Conservation (phyloP, 1,284 basidiomycete species). For the Cryptococcus sp. region DNA sequence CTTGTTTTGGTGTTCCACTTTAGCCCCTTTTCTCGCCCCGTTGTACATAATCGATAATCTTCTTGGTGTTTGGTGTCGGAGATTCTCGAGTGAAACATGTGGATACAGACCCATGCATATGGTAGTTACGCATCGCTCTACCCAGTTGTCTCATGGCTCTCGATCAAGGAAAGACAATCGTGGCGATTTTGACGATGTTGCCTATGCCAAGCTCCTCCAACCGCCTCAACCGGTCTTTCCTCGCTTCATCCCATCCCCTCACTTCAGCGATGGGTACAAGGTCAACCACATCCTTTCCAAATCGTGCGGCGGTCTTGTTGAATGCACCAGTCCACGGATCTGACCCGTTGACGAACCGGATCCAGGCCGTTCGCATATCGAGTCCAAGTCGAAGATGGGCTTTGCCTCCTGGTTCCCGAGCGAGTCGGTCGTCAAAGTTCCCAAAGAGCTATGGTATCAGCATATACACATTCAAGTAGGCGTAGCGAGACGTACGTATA, state of each 20-base stretch:
- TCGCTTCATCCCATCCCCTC: neutral
- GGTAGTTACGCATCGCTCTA: no score
- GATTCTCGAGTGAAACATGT: no score
- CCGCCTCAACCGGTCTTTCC: neutral
- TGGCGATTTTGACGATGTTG: neutral
- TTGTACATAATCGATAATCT: no score
- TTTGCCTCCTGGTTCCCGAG: neutral
- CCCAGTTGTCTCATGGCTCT: no score
- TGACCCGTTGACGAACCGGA: constrained; percentile 7
- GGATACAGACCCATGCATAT: no score
- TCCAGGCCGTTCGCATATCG: constrained; percentile 5
- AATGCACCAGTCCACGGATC: constrained; percentile 6
- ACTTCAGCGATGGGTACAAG: neutral
- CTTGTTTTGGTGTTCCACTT: no score
- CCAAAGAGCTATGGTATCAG: constrained; percentile 6
- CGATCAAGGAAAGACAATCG: neutral
- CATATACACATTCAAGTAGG: neutral
- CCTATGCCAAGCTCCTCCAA: neutral
- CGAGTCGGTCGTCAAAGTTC: constrained; percentile 8
- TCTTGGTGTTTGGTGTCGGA: no score
- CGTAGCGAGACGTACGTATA: constrained; percentile 5
- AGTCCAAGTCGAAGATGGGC: constrained; percentile 1
- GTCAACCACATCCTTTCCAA: neutral
- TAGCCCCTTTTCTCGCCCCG: no score
- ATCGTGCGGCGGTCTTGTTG: neutral